Evolutionary conservation across 768 basidiomycete species (phyloP).

Genomic region (Phaeotremella skinneri): DNA sequence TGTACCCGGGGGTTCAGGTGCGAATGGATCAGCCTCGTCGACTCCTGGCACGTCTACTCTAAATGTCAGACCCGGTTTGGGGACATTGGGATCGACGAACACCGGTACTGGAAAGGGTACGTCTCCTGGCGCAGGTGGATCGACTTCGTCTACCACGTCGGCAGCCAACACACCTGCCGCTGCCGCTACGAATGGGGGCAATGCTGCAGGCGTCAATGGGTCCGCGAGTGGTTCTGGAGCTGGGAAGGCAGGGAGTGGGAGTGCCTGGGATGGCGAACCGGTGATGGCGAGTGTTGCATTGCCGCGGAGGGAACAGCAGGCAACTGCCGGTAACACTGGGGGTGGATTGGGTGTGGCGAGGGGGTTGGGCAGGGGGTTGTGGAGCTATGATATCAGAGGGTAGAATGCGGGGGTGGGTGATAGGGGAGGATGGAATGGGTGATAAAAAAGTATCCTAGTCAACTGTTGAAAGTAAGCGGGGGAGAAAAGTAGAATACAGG

Average conservation of each 20-base stretch:
- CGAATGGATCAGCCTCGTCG: too few relatives aligned
- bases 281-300: constrained; percentile 35
- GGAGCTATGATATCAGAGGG: constrained; percentile 33
- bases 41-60: too few relatives aligned
- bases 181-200: background rate
- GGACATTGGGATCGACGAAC: too few relatives aligned
- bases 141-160: too few relatives aligned
- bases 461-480: too few relatives aligned
- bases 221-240: background rate
- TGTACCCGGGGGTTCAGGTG: constrained; percentile 3
- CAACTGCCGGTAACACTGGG: background rate
- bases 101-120: too few relatives aligned
- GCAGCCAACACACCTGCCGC: background rate
- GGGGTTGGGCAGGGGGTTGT: constrained; percentile 28
- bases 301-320: constrained; percentile 31
- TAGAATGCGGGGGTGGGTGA: constrained; percentile 1
- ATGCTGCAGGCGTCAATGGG: background rate
- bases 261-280: constrained; percentile 31
- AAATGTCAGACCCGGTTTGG: too few relatives aligned
- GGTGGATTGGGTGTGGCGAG: constrained; percentile 3
- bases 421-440: too few relatives aligned
- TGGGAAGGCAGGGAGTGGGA: background rate
- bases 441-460: too few relatives aligned
- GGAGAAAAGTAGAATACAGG: too few relatives aligned
- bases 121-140: too few relatives aligned